Evolutionary conservation across 2,329 filamentous ascomycete species (phyloP).

Genomic region (Rutstroemia sp.): DNA sequence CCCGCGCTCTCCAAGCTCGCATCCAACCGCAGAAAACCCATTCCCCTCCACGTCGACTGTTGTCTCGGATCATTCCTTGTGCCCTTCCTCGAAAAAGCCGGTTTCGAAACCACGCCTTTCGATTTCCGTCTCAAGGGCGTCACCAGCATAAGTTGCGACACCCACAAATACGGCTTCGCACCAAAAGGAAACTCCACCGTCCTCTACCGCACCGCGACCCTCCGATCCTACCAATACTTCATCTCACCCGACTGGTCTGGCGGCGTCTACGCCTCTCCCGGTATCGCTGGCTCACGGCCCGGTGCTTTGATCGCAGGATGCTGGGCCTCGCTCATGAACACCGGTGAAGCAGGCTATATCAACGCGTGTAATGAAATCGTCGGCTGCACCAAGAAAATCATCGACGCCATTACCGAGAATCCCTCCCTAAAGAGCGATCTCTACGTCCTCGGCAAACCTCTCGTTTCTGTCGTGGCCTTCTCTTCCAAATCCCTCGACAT

Average conservation of each 20-base stretch:
- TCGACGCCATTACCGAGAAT: conserved; percentile 62
- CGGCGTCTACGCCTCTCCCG: conserved; percentile 90
- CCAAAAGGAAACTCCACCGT: conserved; percentile 95
- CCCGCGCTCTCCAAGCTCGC: conserved; percentile 76
- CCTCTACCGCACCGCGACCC: conserved; percentile 72
- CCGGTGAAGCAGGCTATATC: conserved; percentile 84
- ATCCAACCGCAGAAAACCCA: conserved; percentile 66
- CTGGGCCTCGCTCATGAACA: conserved; percentile 85
- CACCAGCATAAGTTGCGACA: conserved; percentile 92
- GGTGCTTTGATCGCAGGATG: conserved; percentile 92
- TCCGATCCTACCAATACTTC: conserved; percentile 92
- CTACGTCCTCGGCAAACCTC: conserved; percentile 72
- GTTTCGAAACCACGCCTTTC: conserved; percentile 80
- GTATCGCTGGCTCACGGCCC: conserved; percentile 83
- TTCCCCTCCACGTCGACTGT: conserved; percentile 94
- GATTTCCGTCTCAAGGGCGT: conserved; percentile 94
- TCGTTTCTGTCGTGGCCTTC: conserved; percentile 89
- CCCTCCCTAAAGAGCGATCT: conserved; percentile 65
- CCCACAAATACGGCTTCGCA: conserved; percentile 98
- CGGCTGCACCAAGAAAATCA: conserved; percentile 75
- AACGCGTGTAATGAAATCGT: conserved; percentile 84
- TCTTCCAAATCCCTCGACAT: conserved; percentile 76
- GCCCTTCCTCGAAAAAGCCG: conserved; percentile 85
- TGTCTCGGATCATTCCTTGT: conserved; percentile 94
- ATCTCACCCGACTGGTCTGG: conserved; percentile 91